Conservation (phyloP, 148 eudicot species). For the Talinum fruticosum region DNA sequence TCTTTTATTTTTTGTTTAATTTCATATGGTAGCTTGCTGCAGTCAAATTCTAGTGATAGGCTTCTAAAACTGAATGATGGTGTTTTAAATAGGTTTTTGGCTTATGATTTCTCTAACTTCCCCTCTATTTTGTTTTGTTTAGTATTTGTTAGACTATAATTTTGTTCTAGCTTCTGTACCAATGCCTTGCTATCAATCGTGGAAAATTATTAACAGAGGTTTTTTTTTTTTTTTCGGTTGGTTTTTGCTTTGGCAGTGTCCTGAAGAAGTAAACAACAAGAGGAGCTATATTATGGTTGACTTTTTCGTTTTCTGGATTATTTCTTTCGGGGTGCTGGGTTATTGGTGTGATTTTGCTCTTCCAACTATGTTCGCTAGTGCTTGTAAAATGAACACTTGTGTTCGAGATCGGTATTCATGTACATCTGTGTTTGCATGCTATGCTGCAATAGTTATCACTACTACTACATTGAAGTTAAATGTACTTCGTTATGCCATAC, state of each 20-base stretch:
- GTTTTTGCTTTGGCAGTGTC: slow-evolving; percentile 44
- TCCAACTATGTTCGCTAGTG: slow-evolving; percentile 10
- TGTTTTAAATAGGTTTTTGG: neutral
- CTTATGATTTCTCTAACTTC: neutral
- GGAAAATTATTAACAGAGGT: neutral
- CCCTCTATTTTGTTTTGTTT: neutral
- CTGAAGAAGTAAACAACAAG: slow-evolving; percentile 44
- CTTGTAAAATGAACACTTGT: slow-evolving; percentile 17
- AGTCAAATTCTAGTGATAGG: neutral
- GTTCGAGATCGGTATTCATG: slow-evolving; percentile 9
- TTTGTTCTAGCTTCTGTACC: neutral
- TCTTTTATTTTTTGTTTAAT: neutral
- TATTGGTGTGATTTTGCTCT: slow-evolving; percentile 21
- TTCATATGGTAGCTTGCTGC: neutral
- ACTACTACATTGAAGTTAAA: neutral
- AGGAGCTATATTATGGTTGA: neutral
- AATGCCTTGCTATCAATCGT: neutral
- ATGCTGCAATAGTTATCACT: neutral
- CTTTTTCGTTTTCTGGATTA: neutral
- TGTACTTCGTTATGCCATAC: neutral
- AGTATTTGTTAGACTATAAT: neutral
- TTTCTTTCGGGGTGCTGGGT: slow-evolving; percentile 9
- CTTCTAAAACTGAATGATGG: neutral
- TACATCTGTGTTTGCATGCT: slow-evolving; percentile 16
- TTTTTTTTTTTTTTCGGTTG: slow-evolving; percentile 9